Evolutionary conservation across 1,284 basidiomycete genomes (phyloP).

Genomic region (Marasmius sp.): DNA sequence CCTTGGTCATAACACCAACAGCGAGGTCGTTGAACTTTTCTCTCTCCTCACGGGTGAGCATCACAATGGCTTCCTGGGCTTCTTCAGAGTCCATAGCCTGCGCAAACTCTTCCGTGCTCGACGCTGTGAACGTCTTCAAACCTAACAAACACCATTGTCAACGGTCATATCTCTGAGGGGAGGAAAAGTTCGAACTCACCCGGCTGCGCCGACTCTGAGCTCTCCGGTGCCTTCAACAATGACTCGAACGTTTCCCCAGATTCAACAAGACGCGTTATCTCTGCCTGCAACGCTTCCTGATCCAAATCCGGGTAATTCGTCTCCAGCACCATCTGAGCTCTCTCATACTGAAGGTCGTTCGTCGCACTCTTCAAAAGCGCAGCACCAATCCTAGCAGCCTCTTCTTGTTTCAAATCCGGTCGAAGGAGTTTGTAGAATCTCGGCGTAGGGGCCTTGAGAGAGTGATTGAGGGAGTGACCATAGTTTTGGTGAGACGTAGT

Average conservation of each 20-base stretch:
- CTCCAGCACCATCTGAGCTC: neutral
- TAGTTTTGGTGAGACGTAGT: neutral
- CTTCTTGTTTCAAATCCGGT: neutral
- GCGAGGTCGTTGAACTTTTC: conserved; percentile 6
- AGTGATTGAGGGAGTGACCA: neutral
- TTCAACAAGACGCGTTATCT: conserved; percentile 18
- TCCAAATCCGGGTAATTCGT: conserved; percentile 7
- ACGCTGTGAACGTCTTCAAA: neutral
- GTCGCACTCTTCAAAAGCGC: neutral
- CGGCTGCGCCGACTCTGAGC: neutral
- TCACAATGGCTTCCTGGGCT: conserved; percentile 1
- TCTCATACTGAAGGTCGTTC: neutral
- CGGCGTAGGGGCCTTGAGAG: neutral
- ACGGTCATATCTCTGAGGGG: neutral
- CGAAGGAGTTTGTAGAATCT: neutral
- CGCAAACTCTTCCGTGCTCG: conserved; percentile 1
- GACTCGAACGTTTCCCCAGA: conserved; percentile 5
- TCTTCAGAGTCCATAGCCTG: conserved; percentile 2
- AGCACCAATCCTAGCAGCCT: neutral
- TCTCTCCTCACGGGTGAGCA: neutral
- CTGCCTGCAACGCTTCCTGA: conserved; percentile 14
- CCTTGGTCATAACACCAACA: conserved; percentile 1
- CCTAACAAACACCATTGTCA: no score
- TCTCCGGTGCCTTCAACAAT: neutral
- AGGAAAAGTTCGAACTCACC: neutral